Evolutionary conservation across 495 filamentous ascomycete species (phyloP), one percentile per base, ranked within the genome.

Genomic region (Neurospora sp.): DNA sequence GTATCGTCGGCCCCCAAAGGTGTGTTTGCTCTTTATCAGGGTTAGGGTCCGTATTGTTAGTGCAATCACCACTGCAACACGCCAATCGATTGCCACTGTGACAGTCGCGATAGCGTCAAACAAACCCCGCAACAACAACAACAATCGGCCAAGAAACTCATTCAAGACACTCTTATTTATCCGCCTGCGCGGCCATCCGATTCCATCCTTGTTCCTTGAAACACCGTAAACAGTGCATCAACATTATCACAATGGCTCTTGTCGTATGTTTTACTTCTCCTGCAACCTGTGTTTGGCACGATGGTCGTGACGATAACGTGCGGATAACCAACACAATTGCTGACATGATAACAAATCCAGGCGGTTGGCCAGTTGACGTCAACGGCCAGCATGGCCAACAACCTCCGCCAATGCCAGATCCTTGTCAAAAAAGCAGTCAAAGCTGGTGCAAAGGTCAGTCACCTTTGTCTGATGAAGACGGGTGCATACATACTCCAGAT

Each of bases 311-410:
- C 1, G 48, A 59, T 9, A 59, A 28, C 0, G n/a, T 59, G 9
- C 21, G 11, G 10, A 59, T 28, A 59, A 59, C 43, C 10, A 59
- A 5, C 39, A 13, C 4, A 10, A 2, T n/a, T 28, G 21, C 21
- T 59, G 48, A 62, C 13, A 62, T 34, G 54, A 28, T 15, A n/a
- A 31, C 3, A 5, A 31, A 17, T 2, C 1, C 69, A 96, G 93
- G 93, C 94, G 59, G 87, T 97, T 37, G 94, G 94, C 36, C 94
- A 97, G 81, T 83, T 97, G 78, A 95, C 93, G 81, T 93, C 93
- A 36, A 95, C 92, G 74, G 87, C 91, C 69, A 91, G 86, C 79
- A 91, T 96, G 86, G 81, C 88, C 73, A 86, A 92, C 78, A 97
- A 97, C 79, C 88, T 96, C 31, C 79, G 84, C 37, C 92, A 94